Evolutionary conservation across 1,139 yeast genomes (phyloP).

Genomic region (Taphrina communis): DNA sequence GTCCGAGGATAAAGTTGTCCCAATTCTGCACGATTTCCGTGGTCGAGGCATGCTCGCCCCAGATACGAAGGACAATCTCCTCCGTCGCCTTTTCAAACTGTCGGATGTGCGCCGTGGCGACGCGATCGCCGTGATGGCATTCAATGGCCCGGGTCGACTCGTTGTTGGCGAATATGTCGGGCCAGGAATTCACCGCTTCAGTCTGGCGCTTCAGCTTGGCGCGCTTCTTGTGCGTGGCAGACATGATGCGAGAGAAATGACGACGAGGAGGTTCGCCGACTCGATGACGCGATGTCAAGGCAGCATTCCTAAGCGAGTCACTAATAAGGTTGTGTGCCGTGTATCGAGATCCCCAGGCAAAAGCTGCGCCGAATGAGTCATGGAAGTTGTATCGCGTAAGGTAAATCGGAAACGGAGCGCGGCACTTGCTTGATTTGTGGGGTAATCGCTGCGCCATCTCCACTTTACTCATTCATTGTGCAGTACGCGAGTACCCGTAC

Average conservation of each 20-base stretch:
- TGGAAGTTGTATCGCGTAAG: no score
- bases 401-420: no score
- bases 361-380: no score
- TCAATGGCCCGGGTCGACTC: slow-evolving; percentile 2
- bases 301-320: no score
- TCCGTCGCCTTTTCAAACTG: slow-evolving; percentile 12
- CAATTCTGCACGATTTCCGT: slow-evolving; percentile 13
- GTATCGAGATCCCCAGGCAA: no score
- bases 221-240: slow-evolving; percentile 4
- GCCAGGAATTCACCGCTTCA: slow-evolving; percentile 7
- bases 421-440: no score
- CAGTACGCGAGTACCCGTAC: no score
- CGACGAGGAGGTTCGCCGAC: not conserved
- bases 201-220: slow-evolving; percentile 16
- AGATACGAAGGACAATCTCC: slow-evolving; percentile 8
- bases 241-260: not conserved
- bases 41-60: slow-evolving; percentile 20
- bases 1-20: slow-evolving; percentile 27
- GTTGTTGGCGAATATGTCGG: slow-evolving; percentile 11
- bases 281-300: no score
- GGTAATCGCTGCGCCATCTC: no score
- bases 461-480: no score
- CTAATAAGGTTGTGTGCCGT: no score
- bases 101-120: slow-evolving; percentile 15
- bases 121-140: slow-evolving; percentile 18